These are phyloP conservation scores for Pleurotus ostreatus DNA, from an alignment of 768 basidiomycete species.

Conservation along the genomic window DNA sequence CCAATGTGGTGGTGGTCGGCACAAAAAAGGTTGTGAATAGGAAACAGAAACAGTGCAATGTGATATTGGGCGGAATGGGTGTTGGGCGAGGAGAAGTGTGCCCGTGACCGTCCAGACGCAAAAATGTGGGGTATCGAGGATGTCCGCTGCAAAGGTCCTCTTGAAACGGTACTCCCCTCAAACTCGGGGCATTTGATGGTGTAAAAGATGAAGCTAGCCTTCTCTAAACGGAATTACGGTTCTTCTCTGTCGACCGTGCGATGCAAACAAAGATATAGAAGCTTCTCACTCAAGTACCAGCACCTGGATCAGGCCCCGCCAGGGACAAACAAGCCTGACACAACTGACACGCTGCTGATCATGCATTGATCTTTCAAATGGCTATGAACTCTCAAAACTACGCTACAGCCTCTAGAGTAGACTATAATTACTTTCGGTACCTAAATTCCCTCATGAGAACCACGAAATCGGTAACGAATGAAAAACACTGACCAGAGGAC, in stretches of 20 bases:
- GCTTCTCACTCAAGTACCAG: background rate
- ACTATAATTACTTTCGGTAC: slow-evolving; percentile 48
- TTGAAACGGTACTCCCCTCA: background rate
- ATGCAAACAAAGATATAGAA: slow-evolving; percentile 6
- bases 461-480: background rate
- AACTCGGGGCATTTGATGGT: slow-evolving; percentile 1
- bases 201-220: background rate
- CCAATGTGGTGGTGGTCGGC: background rate
- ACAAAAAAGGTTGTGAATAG: background rate
- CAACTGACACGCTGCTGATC: background rate
- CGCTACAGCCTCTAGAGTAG: slow-evolving; percentile 2
- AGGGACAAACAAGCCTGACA: slow-evolving; percentile 5
- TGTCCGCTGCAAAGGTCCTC: background rate
- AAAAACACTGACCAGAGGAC: slow-evolving; percentile 68
- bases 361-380: background rate
- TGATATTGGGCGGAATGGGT: background rate
- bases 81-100: slow-evolving; percentile 2
- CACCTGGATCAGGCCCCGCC: slow-evolving; percentile 1
- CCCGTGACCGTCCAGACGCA: background rate
- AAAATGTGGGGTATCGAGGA: background rate
- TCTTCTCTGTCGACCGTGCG: slow-evolving; percentile 1
- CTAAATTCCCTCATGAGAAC: slow-evolving; percentile 21
- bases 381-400: background rate
- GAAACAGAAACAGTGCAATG: background rate
- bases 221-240: background rate